Percentiles rank a stretch among this genome's conserved stretches.
These are phyloP conservation scores for Decorospora gaudefroyi DNA, from an alignment of 2,329 filamentous ascomycete species.

Conservation along the genomic window DNA sequence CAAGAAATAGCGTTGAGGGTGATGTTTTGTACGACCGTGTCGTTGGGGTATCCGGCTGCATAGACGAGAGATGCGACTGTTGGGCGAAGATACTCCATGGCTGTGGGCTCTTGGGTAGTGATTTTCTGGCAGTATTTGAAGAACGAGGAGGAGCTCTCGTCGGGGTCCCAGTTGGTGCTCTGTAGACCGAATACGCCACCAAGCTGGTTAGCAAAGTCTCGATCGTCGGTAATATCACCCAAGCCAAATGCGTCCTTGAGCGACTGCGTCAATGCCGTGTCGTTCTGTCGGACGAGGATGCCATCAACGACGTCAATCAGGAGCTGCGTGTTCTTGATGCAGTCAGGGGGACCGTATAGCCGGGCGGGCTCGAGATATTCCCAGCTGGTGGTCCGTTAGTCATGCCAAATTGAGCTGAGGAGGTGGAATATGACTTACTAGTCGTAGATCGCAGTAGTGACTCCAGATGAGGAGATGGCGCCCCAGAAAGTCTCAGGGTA, in stretches of 20 bases:
- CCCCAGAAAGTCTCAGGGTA: conserved; percentile 82
- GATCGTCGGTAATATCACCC: conserved; percentile 53
- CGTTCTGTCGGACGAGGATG: conserved; percentile 58
- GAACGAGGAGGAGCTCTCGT: conserved; percentile 55
- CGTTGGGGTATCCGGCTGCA: conserved; percentile 55
- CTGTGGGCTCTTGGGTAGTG: conserved; percentile 49
- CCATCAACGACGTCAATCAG: conserved; percentile 63
- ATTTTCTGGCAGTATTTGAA: conserved; percentile 60
- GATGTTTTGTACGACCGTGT: conserved; percentile 52
- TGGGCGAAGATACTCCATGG: conserved; percentile 40
- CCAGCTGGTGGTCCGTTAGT: too few relatives aligned
- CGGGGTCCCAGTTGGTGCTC: conserved; percentile 61
- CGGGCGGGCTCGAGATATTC: conserved; percentile 64
- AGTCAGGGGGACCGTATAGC: conserved; percentile 62
- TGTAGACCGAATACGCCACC: conserved; percentile 59
- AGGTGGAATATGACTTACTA: too few relatives aligned
- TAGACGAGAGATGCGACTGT: conserved; percentile 53
- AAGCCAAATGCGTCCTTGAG: conserved; percentile 62
- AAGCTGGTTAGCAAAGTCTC: conserved; percentile 60
- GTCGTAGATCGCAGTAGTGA: conserved; percentile 76
- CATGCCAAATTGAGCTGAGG: too few relatives aligned
- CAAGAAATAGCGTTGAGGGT: conserved; percentile 64
- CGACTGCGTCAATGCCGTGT: conserved; percentile 48
- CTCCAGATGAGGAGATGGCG: conserved; percentile 78
- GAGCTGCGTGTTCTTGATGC: conserved; percentile 67